Base-by-base conservation (phyloP, 2,329 filamentous ascomycete species). In the Botrytis deweyae region DNA sequence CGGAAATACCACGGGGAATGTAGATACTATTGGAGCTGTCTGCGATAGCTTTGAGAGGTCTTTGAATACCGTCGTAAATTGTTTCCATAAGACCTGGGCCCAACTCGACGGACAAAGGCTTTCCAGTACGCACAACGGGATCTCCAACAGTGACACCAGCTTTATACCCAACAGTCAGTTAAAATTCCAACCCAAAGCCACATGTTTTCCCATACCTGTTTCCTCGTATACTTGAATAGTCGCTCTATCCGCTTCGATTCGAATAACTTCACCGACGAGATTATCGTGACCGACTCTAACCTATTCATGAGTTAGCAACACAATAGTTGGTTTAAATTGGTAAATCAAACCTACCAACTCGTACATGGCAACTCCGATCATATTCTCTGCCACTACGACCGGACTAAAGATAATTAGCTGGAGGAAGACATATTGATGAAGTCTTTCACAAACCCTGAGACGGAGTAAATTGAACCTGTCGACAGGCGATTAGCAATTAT, bases 331-430 rank as follows among this genome's bases (percentile, higher is more conserved):
- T 6, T 18, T 58, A 36, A 16, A 52, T 25, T 55, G 73, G 67
- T 63, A 66, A 36, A 36, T 10, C 10, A 42, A 52, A 74, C 77
- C 46, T 76, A 81, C 94, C 87, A 99, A 88, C 87, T 99, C 96
- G 90, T 98, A 98, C 96, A 99, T 99, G 84, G 96, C 95, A 88
- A 96, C 96, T 84, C 96, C 96, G 82, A 95, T 94, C 95, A 99
- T 97, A 85, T 98, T 91, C 87, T 98, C 95, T 83, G 95, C 96
- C 80, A 99, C 89, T 81, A 99, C 92, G 87, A 99, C 96, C 82
- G 96, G 96, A 79, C 93, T 91, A 78, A 59, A 33, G 29, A 72
- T n/a, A n/a, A 69, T 79, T 63, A 80, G 76, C 44, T 42, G 9
- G 25, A 42, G 38, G 12, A 58, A 55, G 25, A 20, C 46, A 73